Percentiles rank a stretch among this genome's conserved stretches.
Conservation (phyloP, 768 basidiomycete genomes). For the Lyophyllum shimeji region DNA sequence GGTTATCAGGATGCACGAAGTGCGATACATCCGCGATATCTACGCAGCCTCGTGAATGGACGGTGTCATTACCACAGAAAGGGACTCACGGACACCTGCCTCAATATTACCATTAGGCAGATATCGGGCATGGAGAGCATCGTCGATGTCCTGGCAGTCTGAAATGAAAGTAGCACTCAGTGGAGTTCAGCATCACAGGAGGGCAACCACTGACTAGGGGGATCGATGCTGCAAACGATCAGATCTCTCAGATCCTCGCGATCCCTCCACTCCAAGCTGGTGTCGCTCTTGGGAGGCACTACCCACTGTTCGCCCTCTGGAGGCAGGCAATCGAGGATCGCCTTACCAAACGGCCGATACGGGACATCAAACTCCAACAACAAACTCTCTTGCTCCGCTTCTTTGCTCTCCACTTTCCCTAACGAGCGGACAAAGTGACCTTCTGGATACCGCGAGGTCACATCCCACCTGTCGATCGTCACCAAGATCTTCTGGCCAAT, state of each 20-base stretch:
- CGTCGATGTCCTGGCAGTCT: constrained; percentile 99
- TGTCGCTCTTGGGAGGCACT: constrained; percentile 72
- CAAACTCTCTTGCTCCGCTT: constrained; percentile 93
- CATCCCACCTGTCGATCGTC: constrained; percentile 91
- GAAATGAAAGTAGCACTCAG: not conserved
- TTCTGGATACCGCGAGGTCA: constrained; percentile 87
- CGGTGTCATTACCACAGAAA: not conserved
- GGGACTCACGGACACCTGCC: constrained; percentile 91
- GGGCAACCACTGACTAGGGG: constrained; percentile 59
- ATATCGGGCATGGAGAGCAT: constrained; percentile 87
- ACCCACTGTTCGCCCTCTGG: constrained; percentile 89
- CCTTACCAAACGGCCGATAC: constrained; percentile 94
- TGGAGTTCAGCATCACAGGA: not conserved
- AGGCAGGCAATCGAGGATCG: constrained; percentile 90
- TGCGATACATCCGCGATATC: constrained; percentile 99
- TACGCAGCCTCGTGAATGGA: constrained; percentile 26
- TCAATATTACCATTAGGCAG: constrained; percentile 94
- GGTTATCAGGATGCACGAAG: constrained; percentile 89
- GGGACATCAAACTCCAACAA: constrained; percentile 95
- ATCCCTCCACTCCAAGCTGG: constrained; percentile 62
- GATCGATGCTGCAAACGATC: constrained; percentile 95
- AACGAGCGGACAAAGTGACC: constrained; percentile 95
- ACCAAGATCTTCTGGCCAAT: constrained; percentile 95
- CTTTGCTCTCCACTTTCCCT: constrained; percentile 90
- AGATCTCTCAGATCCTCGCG: constrained; percentile 85